These are phyloP conservation scores for Eucalyptus sp. DNA, from an alignment of 345 rosid species.

Conservation along the genomic window DNA sequence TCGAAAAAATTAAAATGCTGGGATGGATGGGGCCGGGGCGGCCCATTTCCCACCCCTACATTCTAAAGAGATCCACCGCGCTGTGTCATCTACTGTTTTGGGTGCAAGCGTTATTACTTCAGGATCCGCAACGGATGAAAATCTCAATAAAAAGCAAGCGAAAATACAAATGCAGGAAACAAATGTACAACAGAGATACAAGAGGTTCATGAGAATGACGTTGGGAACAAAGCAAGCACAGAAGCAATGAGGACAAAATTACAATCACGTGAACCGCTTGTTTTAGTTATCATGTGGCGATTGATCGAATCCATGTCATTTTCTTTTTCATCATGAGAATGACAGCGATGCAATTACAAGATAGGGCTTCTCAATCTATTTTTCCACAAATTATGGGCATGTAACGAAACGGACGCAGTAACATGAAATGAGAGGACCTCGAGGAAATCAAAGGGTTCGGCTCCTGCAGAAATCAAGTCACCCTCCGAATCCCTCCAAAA, in stretches of 20 bases:
- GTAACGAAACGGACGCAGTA: not conserved
- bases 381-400: not conserved
- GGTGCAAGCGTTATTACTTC: not conserved
- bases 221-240: not conserved
- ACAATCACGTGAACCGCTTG: not conserved
- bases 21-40: not conserved
- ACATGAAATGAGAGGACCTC: not conserved
- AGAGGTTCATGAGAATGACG: not conserved
- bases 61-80: not conserved
- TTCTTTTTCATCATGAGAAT: not conserved
- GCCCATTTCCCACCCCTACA: not conserved
- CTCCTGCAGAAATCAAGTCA: slow-evolving; percentile 16
- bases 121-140: not conserved
- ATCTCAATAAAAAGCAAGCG: not conserved
- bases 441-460: not conserved
- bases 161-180: not conserved
- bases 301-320: not conserved
- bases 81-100: not conserved
- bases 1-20: not conserved
- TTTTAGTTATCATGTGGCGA: not conserved
- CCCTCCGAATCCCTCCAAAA: slow-evolving; percentile 81
- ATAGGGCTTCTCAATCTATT: not conserved
- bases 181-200: not conserved
- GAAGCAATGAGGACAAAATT: not conserved
- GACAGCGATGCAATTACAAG: not conserved